A percentile compares a stretch with the other conserved stretches of the same genome.
phyloP scores from a whole-genome alignment of 768 basidiomycete species.

The Ramaria rubella region DNA sequence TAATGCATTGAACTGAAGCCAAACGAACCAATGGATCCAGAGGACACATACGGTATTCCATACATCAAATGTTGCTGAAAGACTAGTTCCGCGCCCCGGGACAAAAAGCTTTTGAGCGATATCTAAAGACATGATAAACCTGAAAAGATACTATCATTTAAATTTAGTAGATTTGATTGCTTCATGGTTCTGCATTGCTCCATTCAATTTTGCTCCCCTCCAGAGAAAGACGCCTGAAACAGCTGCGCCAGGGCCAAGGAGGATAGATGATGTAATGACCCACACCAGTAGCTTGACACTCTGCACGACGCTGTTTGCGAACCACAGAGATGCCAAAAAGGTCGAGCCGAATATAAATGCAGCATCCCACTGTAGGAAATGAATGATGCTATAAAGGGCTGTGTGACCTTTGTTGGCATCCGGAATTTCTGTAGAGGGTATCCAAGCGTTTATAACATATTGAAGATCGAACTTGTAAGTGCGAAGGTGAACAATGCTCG shows the following conservation, averaged over 20 bases:
- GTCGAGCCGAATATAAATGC: neutral
- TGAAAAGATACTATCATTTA: too few relatives aligned
- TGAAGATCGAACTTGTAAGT: neutral
- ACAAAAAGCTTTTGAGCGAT: too few relatives aligned
- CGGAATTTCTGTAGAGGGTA: neutral
- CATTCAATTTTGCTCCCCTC: constrained; percentile 4
- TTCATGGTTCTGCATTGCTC: neutral
- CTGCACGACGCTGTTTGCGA: neutral
- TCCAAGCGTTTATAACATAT: neutral
- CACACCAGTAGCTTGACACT: neutral
- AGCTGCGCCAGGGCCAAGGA: constrained; percentile 4
- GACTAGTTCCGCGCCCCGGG: too few relatives aligned
- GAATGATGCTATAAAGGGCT: neutral
- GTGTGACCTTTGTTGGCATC: constrained; percentile 5
- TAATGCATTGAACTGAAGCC: too few relatives aligned
- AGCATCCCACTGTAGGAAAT: constrained; percentile 10
- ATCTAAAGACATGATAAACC: too few relatives aligned
- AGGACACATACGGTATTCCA: too few relatives aligned
- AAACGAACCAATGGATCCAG: too few relatives aligned
- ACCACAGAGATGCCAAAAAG: constrained; percentile 7
- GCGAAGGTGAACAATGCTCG: neutral
- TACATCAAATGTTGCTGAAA: too few relatives aligned
- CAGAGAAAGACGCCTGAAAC: constrained; percentile 1
- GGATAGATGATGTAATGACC: neutral
- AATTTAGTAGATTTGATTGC: too few relatives aligned